These are phyloP conservation scores for Solanum ahanhuiri DNA, from an alignment of 257 asterid genomes.

Conservation along the genomic window DNA sequence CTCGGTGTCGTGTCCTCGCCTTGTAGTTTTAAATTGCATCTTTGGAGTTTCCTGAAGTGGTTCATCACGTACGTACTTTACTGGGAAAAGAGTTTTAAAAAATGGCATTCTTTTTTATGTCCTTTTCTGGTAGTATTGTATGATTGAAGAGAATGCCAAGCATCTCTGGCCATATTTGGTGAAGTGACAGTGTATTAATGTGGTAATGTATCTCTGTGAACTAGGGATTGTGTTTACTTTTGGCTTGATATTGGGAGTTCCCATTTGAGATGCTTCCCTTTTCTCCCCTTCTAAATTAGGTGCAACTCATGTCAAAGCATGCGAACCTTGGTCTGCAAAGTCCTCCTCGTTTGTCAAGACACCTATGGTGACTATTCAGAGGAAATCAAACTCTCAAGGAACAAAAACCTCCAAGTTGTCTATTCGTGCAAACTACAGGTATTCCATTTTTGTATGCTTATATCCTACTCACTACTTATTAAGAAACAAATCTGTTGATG, in stretches of 20 bases:
- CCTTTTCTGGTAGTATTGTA: neutral
- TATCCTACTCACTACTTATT: neutral
- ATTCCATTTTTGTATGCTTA: constrained; percentile 6
- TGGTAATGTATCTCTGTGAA: neutral
- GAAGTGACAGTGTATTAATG: neutral
- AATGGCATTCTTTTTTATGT: neutral
- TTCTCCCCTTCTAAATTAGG: constrained; percentile 17
- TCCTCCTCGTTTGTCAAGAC: constrained; percentile 35
- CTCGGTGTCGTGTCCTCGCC: neutral
- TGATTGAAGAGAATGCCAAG: neutral
- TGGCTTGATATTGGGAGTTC: neutral
- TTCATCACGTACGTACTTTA: neutral
- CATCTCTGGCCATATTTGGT: neutral
- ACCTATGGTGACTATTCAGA: constrained; percentile 14
- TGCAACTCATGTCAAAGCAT: constrained; percentile 27
- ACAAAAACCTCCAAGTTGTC: constrained; percentile 18
- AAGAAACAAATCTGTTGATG: neutral
- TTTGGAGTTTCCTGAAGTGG: neutral
- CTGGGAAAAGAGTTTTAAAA: neutral
- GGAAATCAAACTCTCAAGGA: constrained; percentile 19
- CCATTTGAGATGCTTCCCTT: neutral
- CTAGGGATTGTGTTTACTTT: neutral
- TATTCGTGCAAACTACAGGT: constrained; percentile 51
- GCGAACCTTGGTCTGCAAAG: constrained; percentile 17
- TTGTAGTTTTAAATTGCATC: neutral